Evolutionary conservation across 75 land plant species (phyloP).

Genomic region (Pinus tabuliformis): DNA sequence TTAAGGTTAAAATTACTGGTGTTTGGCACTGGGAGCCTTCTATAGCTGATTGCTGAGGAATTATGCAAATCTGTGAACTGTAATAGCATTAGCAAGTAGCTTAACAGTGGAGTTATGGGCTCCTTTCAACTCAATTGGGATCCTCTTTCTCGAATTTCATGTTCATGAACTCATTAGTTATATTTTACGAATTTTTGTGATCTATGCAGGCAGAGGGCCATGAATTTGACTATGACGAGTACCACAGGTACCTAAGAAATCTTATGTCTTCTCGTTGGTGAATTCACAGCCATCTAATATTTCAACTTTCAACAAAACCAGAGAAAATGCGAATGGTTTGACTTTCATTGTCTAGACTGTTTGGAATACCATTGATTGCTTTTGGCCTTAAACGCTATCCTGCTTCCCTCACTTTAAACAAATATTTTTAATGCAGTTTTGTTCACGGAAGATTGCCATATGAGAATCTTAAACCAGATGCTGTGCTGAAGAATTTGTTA

Average conservation of each 20-base stretch:
- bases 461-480: slow-evolving; percentile 74
- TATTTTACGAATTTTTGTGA: neutral
- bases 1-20: neutral
- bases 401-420: neutral
- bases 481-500: slow-evolving; percentile 47
- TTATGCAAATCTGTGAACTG: no score
- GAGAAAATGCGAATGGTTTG: no score
- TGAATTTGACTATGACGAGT: slow-evolving; percentile 84
- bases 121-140: no score
- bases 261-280: neutral
- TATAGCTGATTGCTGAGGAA: no score
- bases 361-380: neutral
- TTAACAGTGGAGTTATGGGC: no score
- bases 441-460: slow-evolving; percentile 86
- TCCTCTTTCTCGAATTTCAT: no score
- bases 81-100: no score
- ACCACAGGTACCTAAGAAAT: slow-evolving; percentile 55
- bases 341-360: no score
- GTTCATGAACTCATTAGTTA: no score
- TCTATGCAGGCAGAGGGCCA: slow-evolving; percentile 70
- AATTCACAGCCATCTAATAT: neutral
- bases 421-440: slow-evolving; percentile 32
- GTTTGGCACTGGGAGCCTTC: no score
- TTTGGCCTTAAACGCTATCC: neutral
- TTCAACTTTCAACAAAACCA: no score